A percentile compares a stretch with the other conserved stretches of the same genome.
phyloP scores from a whole-genome alignment of 1,139 yeast genomes.

The Cylindricascospora bacillispora region DNA sequence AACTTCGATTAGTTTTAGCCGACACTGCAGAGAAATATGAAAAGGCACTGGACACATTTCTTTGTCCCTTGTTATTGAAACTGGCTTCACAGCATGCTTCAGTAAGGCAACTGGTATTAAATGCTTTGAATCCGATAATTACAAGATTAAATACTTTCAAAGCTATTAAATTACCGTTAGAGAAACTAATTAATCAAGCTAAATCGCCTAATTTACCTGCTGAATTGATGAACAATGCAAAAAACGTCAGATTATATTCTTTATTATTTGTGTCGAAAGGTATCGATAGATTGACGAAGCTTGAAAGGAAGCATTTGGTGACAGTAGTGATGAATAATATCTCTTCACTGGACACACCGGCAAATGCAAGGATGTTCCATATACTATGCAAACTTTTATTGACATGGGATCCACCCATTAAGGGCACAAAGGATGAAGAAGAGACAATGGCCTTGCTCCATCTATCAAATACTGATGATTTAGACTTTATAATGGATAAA shows the following conservation, averaged over 20 bases:
- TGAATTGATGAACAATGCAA: constrained; percentile 28
- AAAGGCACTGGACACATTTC: constrained; percentile 43
- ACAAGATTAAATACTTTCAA: constrained; percentile 54
- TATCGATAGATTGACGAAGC: constrained; percentile 35
- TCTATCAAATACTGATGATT: constrained; percentile 25
- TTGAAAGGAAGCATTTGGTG: constrained; percentile 30
- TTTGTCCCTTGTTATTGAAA: constrained; percentile 70
- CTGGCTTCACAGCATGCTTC: constrained; percentile 56
- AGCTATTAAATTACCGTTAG: constrained; percentile 46
- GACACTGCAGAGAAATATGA: constrained; percentile 55
- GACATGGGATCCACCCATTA: constrained; percentile 38
- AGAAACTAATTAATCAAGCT: constrained; percentile 50
- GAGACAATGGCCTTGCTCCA: constrained; percentile 24
- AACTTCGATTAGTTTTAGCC: constrained; percentile 71
- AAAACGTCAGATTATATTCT: constrained; percentile 51
- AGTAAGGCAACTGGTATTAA: constrained; percentile 59
- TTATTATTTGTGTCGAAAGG: constrained; percentile 57
- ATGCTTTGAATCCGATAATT: constrained; percentile 52
- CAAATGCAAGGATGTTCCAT: constrained; percentile 50
- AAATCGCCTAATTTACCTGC: constrained; percentile 36
- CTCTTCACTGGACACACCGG: constrained; percentile 25
- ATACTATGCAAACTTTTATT: constrained; percentile 44
- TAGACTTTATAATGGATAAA: constrained; percentile 32
- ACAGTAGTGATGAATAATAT: constrained; percentile 41
- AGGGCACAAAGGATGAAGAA: constrained; percentile 35